These are phyloP conservation scores for Aspergillus pseudoterreus DNA, from an alignment of 2,329 filamentous ascomycete genomes.

Conservation along the genomic window DNA sequence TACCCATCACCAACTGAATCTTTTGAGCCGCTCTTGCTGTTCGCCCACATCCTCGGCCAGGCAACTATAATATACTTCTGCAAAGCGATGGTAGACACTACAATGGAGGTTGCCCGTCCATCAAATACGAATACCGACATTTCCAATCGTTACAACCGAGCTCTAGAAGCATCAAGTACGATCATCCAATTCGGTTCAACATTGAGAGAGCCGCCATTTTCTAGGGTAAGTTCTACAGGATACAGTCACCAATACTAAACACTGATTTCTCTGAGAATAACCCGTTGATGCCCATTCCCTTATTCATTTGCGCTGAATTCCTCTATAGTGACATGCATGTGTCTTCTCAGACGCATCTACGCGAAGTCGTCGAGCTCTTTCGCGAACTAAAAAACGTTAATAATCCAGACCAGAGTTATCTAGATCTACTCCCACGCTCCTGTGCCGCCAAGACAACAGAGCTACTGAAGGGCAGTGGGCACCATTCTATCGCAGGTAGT, in stretches of 20 bases:
- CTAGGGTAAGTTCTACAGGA: slow-evolving; percentile 6
- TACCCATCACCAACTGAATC: slow-evolving; percentile 13
- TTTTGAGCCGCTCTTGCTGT: slow-evolving; percentile 14
- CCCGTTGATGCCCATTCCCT: slow-evolving; percentile 19
- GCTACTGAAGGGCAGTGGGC: not conserved
- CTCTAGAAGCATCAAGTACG: slow-evolving; percentile 10
- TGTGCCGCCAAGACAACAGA: slow-evolving; percentile 1
- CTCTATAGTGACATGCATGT: slow-evolving; percentile 11
- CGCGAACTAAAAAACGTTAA: slow-evolving; percentile 19
- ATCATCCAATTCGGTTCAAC: slow-evolving; percentile 9
- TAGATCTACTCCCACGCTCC: slow-evolving; percentile 2
- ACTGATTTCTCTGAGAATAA: slow-evolving; percentile 11
- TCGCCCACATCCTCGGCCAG: slow-evolving; percentile 17
- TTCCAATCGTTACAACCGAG: slow-evolving; percentile 7
- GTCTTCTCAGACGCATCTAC: slow-evolving; percentile 7
- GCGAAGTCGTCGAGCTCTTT: slow-evolving; percentile 10
- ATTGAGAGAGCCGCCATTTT: slow-evolving; percentile 9
- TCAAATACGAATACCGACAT: not conserved
- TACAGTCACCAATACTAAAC: not conserved
- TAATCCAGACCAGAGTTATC: slow-evolving; percentile 1
- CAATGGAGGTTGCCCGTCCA: not conserved
- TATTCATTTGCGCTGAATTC: slow-evolving; percentile 21
- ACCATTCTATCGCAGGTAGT: not conserved
- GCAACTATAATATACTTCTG: slow-evolving; percentile 16
- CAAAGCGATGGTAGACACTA: slow-evolving; percentile 5